Conservation (phyloP, 805 yeast genomes). For the Yarrowia divulgata region DNA sequence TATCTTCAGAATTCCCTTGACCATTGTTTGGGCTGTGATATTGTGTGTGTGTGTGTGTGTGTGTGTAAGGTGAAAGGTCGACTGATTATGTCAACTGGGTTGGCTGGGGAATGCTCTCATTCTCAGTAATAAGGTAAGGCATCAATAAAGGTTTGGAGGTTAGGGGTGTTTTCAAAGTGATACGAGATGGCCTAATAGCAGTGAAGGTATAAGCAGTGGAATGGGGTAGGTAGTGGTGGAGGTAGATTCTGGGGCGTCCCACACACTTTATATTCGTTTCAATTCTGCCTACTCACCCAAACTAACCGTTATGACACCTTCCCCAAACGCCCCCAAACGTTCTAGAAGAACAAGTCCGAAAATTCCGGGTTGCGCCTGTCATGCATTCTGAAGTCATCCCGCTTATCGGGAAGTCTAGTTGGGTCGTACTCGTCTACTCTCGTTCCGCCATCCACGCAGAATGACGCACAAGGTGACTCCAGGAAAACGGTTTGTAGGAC, state of each 20-base stretch:
- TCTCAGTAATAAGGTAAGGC: neutral
- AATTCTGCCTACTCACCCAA: neutral
- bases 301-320: neutral
- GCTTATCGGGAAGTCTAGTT: constrained; percentile 12
- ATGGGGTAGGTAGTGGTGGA: too few relatives aligned
- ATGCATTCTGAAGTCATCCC: constrained; percentile 23
- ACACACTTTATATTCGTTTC: neutral
- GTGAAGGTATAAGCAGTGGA: too few relatives aligned
- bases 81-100: constrained; percentile 15
- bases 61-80: neutral
- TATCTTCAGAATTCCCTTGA: constrained; percentile 31
- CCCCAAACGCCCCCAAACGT: neutral
- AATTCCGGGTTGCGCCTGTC: neutral
- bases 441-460: neutral
- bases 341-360: constrained; percentile 17
- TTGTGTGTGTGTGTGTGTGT: constrained; percentile 7
- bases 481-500: neutral
- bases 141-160: constrained; percentile 30
- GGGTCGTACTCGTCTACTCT: constrained; percentile 3
- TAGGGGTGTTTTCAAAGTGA: constrained; percentile 7
- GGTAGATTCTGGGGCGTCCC: too few relatives aligned
- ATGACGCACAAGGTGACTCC: constrained; percentile 2
- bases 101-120: constrained; percentile 12
- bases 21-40: constrained; percentile 1
- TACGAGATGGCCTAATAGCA: constrained; percentile 1